Base-by-base conservation (phyloP, 1,284 basidiomycete species). In the Tylopilus sp. region DNA sequence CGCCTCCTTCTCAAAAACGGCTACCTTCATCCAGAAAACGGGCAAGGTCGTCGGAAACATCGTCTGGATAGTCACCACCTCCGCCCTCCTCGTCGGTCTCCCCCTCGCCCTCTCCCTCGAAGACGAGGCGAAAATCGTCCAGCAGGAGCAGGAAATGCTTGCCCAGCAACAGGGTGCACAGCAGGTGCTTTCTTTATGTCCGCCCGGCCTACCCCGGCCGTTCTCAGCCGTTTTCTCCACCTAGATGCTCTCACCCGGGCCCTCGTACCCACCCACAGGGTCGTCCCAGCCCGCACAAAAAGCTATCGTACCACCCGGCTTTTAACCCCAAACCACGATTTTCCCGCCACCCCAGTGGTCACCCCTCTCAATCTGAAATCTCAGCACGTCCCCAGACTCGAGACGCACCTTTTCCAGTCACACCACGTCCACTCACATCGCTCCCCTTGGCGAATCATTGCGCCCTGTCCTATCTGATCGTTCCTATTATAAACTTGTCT, bases 41-140 rank as follows among this genome's bases (percentile, higher is more conserved):
- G 76, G 81, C 39, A 91, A 84, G 70, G 62, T 89, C 41, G 78
- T 85, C 23, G 96, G 97, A 16, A 93, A 89, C 66, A 71, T 95
- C 62, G 89, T 93, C 45, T 99, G 96, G 96, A 81, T 97, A 56
- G 77, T 96, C 64, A 96, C 92, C 50, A 99, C 96, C 15, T 92
- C 87, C 41, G 93, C 94, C 1, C 76, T 99, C 42, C 81, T 99
- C 51, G 86, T 99, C 43, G 97, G 92, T 7, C 77, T 99, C 42
- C 96, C 96, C 25, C 79, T 97, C 57, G 93, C 94, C 2, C 78
- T 99, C 57, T 89, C 86, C 49, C 79, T 98, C 56, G 96, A 99
- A 71, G 96, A 97, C 71, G 96, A 99, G 74, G 88, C 89, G 44
- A 92, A 93, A 72, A 82, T 97, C 52, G 87, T 94, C 6, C 86